phyloP scores from a whole-genome alignment of 1,284 basidiomycete species.

The Cryptococcus depauperatus region DNA sequence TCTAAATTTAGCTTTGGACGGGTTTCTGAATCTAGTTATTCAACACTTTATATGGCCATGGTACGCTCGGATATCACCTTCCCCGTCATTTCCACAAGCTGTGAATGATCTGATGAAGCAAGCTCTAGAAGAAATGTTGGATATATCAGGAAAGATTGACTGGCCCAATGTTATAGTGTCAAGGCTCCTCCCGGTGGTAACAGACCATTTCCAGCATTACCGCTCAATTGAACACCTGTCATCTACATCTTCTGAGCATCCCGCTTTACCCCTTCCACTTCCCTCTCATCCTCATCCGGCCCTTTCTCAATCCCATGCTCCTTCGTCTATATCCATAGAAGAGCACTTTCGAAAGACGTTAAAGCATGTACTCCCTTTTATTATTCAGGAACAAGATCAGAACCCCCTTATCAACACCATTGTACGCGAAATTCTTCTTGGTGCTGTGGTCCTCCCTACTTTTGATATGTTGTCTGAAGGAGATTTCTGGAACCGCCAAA shows the following conservation, averaged over 20 bases:
- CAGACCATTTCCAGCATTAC: slow-evolving; percentile 79
- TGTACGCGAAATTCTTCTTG: slow-evolving; percentile 72
- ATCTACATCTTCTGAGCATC: slow-evolving; percentile 61
- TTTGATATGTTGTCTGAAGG: slow-evolving; percentile 89
- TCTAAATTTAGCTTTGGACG: slow-evolving; percentile 60
- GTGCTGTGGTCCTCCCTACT: slow-evolving; percentile 71
- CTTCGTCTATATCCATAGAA: slow-evolving; percentile 80
- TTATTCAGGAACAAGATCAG: slow-evolving; percentile 68
- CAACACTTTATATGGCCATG: slow-evolving; percentile 75
- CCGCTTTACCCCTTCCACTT: slow-evolving; percentile 26
- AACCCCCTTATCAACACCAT: slow-evolving; percentile 66
- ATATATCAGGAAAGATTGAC: slow-evolving; percentile 58
- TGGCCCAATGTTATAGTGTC: slow-evolving; percentile 69
- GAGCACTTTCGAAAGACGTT: slow-evolving; percentile 66
- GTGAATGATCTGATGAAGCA: slow-evolving; percentile 68
- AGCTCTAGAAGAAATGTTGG: slow-evolving; percentile 55
- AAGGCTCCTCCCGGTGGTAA: slow-evolving; percentile 75
- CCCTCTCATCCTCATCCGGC: slow-evolving; percentile 57
- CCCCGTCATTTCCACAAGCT: slow-evolving; percentile 76
- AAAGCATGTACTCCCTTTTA: slow-evolving; percentile 58
- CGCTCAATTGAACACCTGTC: slow-evolving; percentile 70
- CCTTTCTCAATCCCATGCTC: slow-evolving; percentile 72
- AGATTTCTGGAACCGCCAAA: slow-evolving; percentile 89
- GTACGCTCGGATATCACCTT: slow-evolving; percentile 75
- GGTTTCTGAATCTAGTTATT: slow-evolving; percentile 67